Percentiles rank a stretch among this genome's conserved stretches.
These are phyloP conservation scores for Penicillium silybi DNA, from an alignment of 495 filamentous ascomycete species.

Conservation along the genomic window DNA sequence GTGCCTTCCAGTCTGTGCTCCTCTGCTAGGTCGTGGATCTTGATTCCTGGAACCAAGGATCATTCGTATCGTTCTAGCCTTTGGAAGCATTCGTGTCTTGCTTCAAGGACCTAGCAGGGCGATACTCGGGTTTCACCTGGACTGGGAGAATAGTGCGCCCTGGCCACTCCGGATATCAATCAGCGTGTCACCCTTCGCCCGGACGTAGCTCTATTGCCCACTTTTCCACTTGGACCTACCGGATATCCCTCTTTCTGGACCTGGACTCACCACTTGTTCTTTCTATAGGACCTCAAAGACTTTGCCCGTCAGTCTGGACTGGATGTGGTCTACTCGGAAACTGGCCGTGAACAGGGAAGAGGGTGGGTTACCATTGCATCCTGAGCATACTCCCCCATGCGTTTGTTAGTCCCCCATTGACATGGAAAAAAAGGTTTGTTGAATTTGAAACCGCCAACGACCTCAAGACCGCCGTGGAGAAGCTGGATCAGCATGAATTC, in stretches of 20 bases:
- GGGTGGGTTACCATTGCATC: conserved; percentile 60
- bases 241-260: conserved; percentile 35
- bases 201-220: conserved; percentile 19
- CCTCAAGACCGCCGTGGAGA: conserved; percentile 84
- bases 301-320: conserved; percentile 95
- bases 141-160: background rate
- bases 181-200: background rate
- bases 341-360: conserved; percentile 86
- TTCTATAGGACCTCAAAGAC: conserved; percentile 90
- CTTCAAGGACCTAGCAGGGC: background rate
- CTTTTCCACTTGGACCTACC: conserved; percentile 14
- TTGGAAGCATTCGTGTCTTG: background rate
- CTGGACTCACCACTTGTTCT: conserved; percentile 40
- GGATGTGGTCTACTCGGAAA: conserved; percentile 98
- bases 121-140: background rate
- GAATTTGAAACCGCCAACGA: conserved; percentile 94
- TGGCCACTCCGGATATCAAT: conserved; percentile 8
- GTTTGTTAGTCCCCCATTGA: conserved; percentile 22
- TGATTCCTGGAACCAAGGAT: conserved; percentile 13
- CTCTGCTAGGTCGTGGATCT: conserved; percentile 6
- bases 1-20: conserved; percentile 13
- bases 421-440: conserved; percentile 67
- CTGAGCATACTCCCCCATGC: conserved; percentile 4
- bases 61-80: background rate
- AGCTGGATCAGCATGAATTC: conserved; percentile 87